A percentile compares a stretch with the other conserved stretches of the same genome.
These are phyloP conservation scores for Coemansia sp. DNA, from an alignment of 192 early-diverging fungal species.

Conservation along the genomic window DNA sequence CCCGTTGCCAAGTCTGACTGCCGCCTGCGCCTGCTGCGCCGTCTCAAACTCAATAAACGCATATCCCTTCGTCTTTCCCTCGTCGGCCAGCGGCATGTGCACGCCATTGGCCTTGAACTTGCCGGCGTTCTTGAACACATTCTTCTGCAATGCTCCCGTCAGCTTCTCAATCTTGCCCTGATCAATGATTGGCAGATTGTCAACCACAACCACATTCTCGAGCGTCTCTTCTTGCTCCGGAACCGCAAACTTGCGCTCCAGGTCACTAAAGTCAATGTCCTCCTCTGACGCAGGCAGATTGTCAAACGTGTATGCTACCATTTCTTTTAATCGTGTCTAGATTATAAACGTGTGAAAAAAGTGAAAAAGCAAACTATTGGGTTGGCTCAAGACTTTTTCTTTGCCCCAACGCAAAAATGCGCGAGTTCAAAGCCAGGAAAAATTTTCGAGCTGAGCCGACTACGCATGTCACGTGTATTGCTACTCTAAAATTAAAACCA, in stretches of 20 bases:
- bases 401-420: too few species aligned
- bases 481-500: too few species aligned
- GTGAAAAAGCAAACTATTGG: too few species aligned
- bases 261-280: constrained; percentile 90
- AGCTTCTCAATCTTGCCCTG: constrained; percentile 84
- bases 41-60: constrained; percentile 94
- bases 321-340: background rate
- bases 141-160: constrained; percentile 66
- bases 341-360: too few species aligned
- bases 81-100: constrained; percentile 82
- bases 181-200: constrained; percentile 88
- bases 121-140: constrained; percentile 72
- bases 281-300: constrained; percentile 70
- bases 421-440: background rate
- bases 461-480: too few species aligned
- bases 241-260: constrained; percentile 67
- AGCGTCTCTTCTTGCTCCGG: constrained; percentile 77
- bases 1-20: constrained; percentile 74
- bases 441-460: background rate
- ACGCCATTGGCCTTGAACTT: constrained; percentile 80
- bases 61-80: constrained; percentile 85
- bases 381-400: too few species aligned
- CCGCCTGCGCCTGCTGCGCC: constrained; percentile 74
- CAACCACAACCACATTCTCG: constrained; percentile 86
- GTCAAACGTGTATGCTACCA: constrained; percentile 53